Evolutionary conservation across 2,329 filamentous ascomycete genomes (phyloP), one percentile per base, ranked within the genome.

Genomic region (Ampelomyces quisqualis): DNA sequence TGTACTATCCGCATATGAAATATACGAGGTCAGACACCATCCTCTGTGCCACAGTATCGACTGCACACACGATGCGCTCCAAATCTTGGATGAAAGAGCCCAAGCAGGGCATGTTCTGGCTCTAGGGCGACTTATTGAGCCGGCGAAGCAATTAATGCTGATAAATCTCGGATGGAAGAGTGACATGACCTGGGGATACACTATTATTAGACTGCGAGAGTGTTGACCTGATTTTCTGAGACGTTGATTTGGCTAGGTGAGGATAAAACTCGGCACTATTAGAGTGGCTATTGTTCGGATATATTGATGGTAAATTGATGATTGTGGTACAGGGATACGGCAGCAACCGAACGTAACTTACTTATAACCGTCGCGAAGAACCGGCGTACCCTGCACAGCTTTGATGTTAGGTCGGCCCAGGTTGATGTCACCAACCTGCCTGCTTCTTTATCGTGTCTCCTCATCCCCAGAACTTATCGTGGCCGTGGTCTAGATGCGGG

Each of bases 281-380:
- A 63, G 37, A 64, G 59, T 63, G 43, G 13, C 45, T 44, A 39
- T 54, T 58, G 55, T 64, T 51, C 61, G 53, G 41, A 40, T 60
- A 64, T 48, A 65, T 65, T 61, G 52, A 49, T 51, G 56, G 47
- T 44, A 55, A 64, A 56, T 64, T 62, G 44, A 50, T 39, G 45
- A 17, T 53, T 51, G 53, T 58, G 49, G 53, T 48, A 51, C 53
- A 50, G 47, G 47, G 52, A 53, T 55, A 49, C 53, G 53, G 51
- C 39, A 52, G 44, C 47, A 60, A 43, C 56, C 61, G 58, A 59
- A 40, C 43, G 41, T 42, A 32, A 23, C 38, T 37, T 47, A 23
- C 38, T 37, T 47, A 50, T 51, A 51, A 49, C 42, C 47, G 47
- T 39, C 36, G 47, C 48, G 55, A 45, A 27, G 47, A 39, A 47